Base-by-base conservation (phyloP, 2,329 filamentous ascomycete genomes). In the Aspergillus uvarum region DNA sequence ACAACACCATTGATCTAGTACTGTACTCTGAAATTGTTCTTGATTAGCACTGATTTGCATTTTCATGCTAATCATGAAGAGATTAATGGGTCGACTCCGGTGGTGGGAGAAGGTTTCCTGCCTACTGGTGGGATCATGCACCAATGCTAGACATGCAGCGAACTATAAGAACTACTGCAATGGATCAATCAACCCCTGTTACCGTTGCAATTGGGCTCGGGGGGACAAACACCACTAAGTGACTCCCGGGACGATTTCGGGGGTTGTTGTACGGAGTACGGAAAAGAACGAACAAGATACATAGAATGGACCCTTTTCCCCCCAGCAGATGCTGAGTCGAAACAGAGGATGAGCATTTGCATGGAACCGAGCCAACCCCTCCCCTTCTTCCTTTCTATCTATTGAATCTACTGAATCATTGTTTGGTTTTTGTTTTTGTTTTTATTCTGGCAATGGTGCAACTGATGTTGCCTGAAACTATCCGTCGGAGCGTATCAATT, bases 151-250 rank as follows among this genome's bases (percentile, higher is more conserved):
- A 44, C 38, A 44, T 19, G 16, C 38, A 44, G 16, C 14, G 16
- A 44, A 19, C 14, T 48, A 47, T 49, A 61, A 38, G 51, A 44
- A 58, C 51, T 44, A 44, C 38, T 44, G 38, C 38, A 51, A 51
- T 51, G 26, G 26, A 44, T 51, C 31, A 21, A 32, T 35, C 53
- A 44, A 64, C 61, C 60, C 60, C 50, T 64, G 64, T 47, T 58
- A 47, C 48, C n/a, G 54, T 54, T 57, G 64, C 59, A 64, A 54
- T 42, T 16, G 38, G 16, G 38, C 38, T 44, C 14, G 38, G 32
- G 32, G 26, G 32, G 12, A 35, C 32, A 35, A 35, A 35, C 32
- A 35, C 32, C 26, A 26, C 26, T 26, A 26, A 26, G 26, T 8
- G 1, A 35, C 8, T 3, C 32, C 11, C 32, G 32, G 32, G 32